Conservation (phyloP, 1,284 basidiomycete species). For the Amylostereum chailletii region DNA sequence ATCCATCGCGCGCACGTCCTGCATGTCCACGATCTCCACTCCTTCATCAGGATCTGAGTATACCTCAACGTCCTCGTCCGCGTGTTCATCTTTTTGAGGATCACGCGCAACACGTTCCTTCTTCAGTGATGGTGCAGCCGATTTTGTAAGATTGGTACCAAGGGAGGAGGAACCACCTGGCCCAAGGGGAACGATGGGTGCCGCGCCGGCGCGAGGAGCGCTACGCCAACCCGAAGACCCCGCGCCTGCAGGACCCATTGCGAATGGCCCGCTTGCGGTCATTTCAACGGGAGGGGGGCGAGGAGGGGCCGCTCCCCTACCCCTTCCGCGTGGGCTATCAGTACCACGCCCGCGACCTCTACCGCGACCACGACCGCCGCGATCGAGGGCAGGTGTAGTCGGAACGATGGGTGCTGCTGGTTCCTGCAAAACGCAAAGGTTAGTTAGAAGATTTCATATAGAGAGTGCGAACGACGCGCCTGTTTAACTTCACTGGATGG, state of each 20-base stretch:
- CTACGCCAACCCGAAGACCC: conserved; percentile 44
- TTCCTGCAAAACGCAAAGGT: conserved; percentile 34
- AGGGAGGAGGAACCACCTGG: conserved; percentile 27
- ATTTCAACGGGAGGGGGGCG: conserved; percentile 51
- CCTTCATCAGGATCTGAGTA: conserved; percentile 89
- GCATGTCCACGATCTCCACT: conserved; percentile 84
- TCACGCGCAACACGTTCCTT: conserved; percentile 14
- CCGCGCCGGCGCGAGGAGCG: conserved; percentile 46
- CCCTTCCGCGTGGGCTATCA: conserved; percentile 23
- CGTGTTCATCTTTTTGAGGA: conserved; percentile 16
- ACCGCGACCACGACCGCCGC: conserved; percentile 20
- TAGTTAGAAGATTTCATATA: background rate
- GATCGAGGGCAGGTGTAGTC: conserved; percentile 33
- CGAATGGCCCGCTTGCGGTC: conserved; percentile 79
- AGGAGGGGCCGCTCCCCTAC: conserved; percentile 35
- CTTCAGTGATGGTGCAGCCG: conserved; percentile 30
- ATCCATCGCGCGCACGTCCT: conserved; percentile 71
- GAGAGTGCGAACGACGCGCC: conserved; percentile 19
- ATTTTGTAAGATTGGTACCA: conserved; percentile 38
- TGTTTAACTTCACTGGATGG: conserved; percentile 31
- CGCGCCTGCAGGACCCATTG: conserved; percentile 68
- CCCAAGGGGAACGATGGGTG: conserved; percentile 31
- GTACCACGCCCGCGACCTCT: conserved; percentile 35
- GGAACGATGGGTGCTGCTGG: conserved; percentile 26
- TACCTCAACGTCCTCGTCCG: conserved; percentile 49